Evolutionary conservation across 2,329 filamentous ascomycete species (phyloP).

Genomic region (Trichoderma pleuroti): DNA sequence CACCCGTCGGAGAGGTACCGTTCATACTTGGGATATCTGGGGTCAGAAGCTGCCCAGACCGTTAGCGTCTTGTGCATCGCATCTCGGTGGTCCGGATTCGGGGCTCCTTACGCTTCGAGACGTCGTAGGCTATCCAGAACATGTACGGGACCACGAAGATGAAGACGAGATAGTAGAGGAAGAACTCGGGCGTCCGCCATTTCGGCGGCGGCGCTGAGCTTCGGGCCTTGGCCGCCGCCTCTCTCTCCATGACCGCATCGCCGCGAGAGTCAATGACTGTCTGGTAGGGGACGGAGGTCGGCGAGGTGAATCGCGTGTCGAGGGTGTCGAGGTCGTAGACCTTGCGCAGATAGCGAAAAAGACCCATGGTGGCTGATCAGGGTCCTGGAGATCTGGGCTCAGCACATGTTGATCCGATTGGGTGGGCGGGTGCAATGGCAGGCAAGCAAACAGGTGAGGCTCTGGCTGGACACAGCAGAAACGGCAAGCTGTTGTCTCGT

Average conservation of each 20-base stretch:
- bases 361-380: slow-evolving; percentile 36
- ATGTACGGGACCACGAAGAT: slow-evolving; percentile 69
- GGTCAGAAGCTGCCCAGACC: slow-evolving; percentile 63
- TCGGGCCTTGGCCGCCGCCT: slow-evolving; percentile 37
- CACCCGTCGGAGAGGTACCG: slow-evolving; percentile 73
- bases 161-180: slow-evolving; percentile 72
- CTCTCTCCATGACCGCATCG: slow-evolving; percentile 37
- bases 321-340: slow-evolving; percentile 65
- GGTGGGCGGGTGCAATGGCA: not conserved
- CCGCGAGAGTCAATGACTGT: slow-evolving; percentile 50
- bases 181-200: slow-evolving; percentile 88
- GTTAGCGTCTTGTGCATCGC: slow-evolving; percentile 16
- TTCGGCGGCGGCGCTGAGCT: slow-evolving; percentile 56
- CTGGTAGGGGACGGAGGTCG: slow-evolving; percentile 65
- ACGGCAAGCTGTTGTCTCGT: slow-evolving; percentile 10
- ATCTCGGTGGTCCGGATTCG: not conserved
- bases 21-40: slow-evolving; percentile 73
- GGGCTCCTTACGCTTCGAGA: slow-evolving; percentile 66
- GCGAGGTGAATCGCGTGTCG: slow-evolving; percentile 62
- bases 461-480: not conserved
- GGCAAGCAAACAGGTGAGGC: not conserved
- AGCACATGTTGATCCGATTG: slow-evolving; percentile 21
- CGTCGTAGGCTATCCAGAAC: slow-evolving; percentile 85
- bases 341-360: slow-evolving; percentile 42
- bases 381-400: not conserved